Evolutionary conservation across 108 stramenopile genomes (phyloP), one percentile per base, ranked within the genome.

Genomic region (Skeletonema potamos): DNA sequence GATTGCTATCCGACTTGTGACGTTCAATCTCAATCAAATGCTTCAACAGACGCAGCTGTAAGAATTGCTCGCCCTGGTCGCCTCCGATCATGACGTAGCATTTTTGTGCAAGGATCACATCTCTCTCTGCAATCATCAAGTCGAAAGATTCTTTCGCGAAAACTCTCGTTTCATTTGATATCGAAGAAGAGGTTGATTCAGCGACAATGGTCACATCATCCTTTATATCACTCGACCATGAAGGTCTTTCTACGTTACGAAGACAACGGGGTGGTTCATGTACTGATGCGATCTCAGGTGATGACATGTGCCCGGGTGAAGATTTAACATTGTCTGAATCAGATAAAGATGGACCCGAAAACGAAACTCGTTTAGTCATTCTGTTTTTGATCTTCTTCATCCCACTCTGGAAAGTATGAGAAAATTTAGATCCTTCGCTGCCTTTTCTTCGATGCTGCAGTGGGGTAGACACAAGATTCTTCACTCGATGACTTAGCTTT

Each of bases 11-110:
- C 30, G 30, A 32, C 30, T 32, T 32, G 30, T 1, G 30, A 32
- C 4, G 0, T 48, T 74, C 73, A 51, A 67, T 48, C 27, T 74
- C 64, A 11, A 74, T 39, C 17, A 74, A 8, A 48, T 59, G 73
- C 54, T 66, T 29, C 37, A 74, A 68, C 11, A 26, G 27, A 28
- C 73, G 39, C 4, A 74, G 32, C 26, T 59, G 44, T 57, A 74
- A 59, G 3, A 54, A 57, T 34, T 74, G 73, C 33, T 74, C 66
- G 11, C 36, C 27, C 39, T 66, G 37, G 18, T 41, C 58, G 13
- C 59, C 66, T 33, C 73, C 73, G 15, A 74, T 66, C 65, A 74
- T 60, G 10, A 74, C 62, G 18, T 67, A 74, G 33, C 73, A 74
- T 43, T 59, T 58, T 28, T 74, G 28, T 1, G 67, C 66, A 34